Evolutionary conservation across 1,139 yeast species (phyloP).

Genomic region (Sugiyamaella sp.): DNA sequence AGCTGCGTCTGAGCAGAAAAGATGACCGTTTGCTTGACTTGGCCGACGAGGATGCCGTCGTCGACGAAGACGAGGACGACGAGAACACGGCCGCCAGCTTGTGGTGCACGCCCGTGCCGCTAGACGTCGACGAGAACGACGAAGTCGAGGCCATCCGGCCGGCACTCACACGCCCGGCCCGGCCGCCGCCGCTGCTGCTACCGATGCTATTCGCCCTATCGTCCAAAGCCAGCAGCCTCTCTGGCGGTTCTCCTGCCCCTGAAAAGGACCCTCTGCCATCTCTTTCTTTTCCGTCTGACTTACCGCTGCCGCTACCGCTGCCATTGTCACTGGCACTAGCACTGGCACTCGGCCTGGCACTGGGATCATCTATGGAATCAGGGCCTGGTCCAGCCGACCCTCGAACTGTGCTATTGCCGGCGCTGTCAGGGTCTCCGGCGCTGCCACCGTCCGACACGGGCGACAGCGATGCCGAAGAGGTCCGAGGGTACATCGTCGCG

Average conservation of each 20-base stretch:
- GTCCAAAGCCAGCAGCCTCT: not conserved
- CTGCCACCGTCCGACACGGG: not conserved
- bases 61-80: conserved; percentile 3
- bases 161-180: not conserved
- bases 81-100: conserved; percentile 3
- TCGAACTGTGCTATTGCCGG: no score
- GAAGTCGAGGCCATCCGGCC: not conserved
- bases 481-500: not conserved
- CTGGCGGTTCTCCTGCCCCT: not conserved
- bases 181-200: not conserved
- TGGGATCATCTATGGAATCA: no score
- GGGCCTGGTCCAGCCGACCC: not conserved
- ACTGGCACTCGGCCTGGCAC: no score
- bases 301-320: not conserved
- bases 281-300: not conserved
- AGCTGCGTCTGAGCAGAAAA: conserved; percentile 3
- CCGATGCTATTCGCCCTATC: not conserved
- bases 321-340: no score
- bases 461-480: not conserved
- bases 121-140: not conserved
- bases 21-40: not conserved
- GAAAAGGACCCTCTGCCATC: not conserved
- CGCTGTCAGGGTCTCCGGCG: no score
- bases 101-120: conserved; percentile 6
- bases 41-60: conserved; percentile 7